These are phyloP conservation scores for Vigna nakashimae DNA, from an alignment of 306 rosid species.

Conservation along the genomic window DNA sequence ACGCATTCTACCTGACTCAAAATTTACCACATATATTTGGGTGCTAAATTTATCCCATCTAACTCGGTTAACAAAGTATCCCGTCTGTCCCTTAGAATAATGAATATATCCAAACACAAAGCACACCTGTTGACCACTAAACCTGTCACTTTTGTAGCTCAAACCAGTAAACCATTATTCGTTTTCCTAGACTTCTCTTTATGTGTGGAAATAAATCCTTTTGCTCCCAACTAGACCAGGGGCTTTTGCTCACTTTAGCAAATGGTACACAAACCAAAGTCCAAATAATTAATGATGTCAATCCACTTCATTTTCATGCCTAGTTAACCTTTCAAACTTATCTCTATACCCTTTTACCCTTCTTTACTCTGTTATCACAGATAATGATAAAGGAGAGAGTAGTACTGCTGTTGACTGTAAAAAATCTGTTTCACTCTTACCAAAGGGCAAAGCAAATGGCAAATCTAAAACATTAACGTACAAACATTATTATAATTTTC, in stretches of 20 bases:
- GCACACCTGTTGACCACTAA: neutral
- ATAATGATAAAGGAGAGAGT: constrained; percentile 1
- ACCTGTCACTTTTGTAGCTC: neutral
- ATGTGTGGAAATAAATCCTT: neutral
- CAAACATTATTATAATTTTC: constrained; percentile 1
- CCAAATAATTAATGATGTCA: neutral
- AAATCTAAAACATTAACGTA: constrained; percentile 4
- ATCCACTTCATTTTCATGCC: neutral
- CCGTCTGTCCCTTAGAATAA: neutral
- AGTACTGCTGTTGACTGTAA: neutral
- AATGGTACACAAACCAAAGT: neutral
- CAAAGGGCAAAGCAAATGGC: constrained; percentile 3
- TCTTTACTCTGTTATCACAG: neutral
- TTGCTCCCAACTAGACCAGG: neutral
- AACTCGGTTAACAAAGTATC: neutral
- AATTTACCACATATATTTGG: neutral
- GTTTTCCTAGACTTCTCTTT: neutral
- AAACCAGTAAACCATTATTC: neutral
- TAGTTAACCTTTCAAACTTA: neutral
- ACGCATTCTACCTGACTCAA: neutral
- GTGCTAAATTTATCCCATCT: neutral
- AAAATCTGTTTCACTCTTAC: constrained; percentile 1
- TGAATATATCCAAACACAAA: neutral
- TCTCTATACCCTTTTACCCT: neutral
- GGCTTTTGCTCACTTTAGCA: neutral